Base-by-base conservation (phyloP, 352 stramenopile species). In the Phytophthora fragariae region DNA sequence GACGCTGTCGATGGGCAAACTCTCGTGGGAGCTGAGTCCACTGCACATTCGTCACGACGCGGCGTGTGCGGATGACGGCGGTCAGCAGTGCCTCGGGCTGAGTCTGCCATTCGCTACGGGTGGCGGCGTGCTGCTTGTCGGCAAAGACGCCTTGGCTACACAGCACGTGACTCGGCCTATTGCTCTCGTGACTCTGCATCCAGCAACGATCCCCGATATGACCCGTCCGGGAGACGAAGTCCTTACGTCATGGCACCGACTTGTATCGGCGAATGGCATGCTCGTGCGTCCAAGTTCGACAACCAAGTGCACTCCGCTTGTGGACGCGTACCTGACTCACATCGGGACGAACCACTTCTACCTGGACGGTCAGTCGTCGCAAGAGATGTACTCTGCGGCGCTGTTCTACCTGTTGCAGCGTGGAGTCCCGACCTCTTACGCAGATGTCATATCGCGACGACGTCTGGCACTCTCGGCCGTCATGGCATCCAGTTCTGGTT, bases 371-470 rank as follows among this genome's bases (percentile, higher is more conserved):
- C 69, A 58, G 5, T 61, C 73, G 17, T 62, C 65, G 8, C 46
- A 65, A 10, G 72, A 78, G 6, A 80, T 84, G 68, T 80, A 83
- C 46, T 79, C 79, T 1, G 59, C 78, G 11, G 70, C 80, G 15
- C 61, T 92, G 31, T 73, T 78, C 35, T 91, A 88, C 57, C 66
- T 92, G 31, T 62, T 88, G 41, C 85, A 92, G 57, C 71, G 80
- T 24, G 83, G 73, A 46, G 73, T 88, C 2, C 60, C 69, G 5
- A 78, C 59, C 12, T 65, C 52, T 6, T 75, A 79, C n/a, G 58
- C 76, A n/a, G 69, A 79, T 29, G 41, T 60, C 19, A 58, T 64
- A 9, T 74, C 72, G 0, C 47, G 67, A 64, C 69, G 69, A 19
- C 76, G 63, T 37, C 64, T 82, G 9, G 59, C 57, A 17, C 57